Evolutionary conservation across 2,329 filamentous ascomycete species (phyloP).

Genomic region (Stemphylium vesicarium): DNA sequence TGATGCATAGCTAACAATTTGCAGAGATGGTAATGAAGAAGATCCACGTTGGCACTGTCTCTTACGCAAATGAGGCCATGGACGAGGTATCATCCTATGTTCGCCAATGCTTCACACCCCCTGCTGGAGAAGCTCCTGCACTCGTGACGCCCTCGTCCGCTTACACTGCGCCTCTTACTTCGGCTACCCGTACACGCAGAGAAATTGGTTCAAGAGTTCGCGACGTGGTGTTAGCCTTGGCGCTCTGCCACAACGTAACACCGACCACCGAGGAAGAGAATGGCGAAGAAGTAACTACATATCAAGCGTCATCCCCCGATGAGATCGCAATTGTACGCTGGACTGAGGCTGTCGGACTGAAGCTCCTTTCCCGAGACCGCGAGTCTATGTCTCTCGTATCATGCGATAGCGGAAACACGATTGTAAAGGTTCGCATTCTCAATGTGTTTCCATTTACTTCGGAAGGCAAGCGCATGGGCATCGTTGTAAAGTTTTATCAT

Average conservation of each 20-base stretch:
- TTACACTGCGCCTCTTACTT: slow-evolving; percentile 65
- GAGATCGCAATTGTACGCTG: slow-evolving; percentile 98
- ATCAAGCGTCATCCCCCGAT: slow-evolving; percentile 96
- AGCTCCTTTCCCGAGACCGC: slow-evolving; percentile 83
- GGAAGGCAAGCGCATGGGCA: slow-evolving; percentile 97
- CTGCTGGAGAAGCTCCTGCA: slow-evolving; percentile 36
- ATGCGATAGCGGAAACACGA: slow-evolving; percentile 71
- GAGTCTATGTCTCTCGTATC: slow-evolving; percentile 84
- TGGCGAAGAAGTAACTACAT: slow-evolving; percentile 78
- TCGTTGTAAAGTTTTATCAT: slow-evolving; percentile 82
- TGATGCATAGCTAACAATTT: slow-evolving; percentile 26
- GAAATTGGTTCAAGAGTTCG: slow-evolving; percentile 94
- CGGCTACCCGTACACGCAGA: slow-evolving; percentile 81
- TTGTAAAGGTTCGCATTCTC: slow-evolving; percentile 85
- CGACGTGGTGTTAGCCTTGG: slow-evolving; percentile 89
- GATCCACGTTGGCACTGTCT: slow-evolving; percentile 96
- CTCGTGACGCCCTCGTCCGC: slow-evolving; percentile 80
- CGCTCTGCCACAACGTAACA: slow-evolving; percentile 96
- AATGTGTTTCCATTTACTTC: slow-evolving; percentile 98
- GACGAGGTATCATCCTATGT: slow-evolving; percentile 91
- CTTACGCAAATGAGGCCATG: slow-evolving; percentile 98
- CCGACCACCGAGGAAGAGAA: slow-evolving; percentile 85
- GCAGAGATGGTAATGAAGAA: slow-evolving; percentile 97
- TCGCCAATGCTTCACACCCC: slow-evolving; percentile 75
- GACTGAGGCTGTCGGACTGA: slow-evolving; percentile 90